A percentile compares a stretch with the other conserved stretches of the same genome.
Evolutionary conservation across 208 protist species (phyloP).

Genomic region (Phytomonas sp.): DNA sequence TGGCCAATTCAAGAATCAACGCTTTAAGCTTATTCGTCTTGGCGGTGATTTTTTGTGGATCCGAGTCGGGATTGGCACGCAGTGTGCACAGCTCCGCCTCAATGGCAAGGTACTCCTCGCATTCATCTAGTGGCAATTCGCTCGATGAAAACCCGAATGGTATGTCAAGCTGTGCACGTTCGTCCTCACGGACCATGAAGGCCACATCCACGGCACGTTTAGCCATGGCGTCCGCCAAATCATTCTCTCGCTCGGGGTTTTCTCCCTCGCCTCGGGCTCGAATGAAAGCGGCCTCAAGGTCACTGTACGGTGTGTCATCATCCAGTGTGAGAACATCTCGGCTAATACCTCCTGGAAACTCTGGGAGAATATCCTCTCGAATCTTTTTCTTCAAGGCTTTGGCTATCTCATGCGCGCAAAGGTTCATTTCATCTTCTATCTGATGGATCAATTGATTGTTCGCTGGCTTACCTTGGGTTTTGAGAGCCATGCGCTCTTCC

Average conservation of each 20-base stretch:
- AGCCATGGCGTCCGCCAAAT: slow-evolving; percentile 52
- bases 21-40: slow-evolving; percentile 33
- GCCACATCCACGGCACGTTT: slow-evolving; percentile 57
- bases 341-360: slow-evolving; percentile 36
- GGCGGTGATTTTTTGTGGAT: slow-evolving; percentile 16
- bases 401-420: slow-evolving; percentile 41
- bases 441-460: slow-evolving; percentile 33
- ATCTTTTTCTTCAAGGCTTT: slow-evolving; percentile 39
- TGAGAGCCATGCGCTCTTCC: slow-evolving; percentile 39
- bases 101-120: slow-evolving; percentile 35
- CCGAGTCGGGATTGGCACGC: slow-evolving; percentile 12
- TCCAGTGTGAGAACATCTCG: slow-evolving; percentile 52
- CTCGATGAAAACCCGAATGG: slow-evolving; percentile 52
- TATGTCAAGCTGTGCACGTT: slow-evolving; percentile 39
- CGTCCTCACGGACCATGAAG: slow-evolving; percentile 46
- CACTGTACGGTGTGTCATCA: slow-evolving; percentile 57
- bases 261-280: slow-evolving; percentile 36
- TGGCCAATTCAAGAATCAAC: slow-evolving; percentile 48
- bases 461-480: slow-evolving; percentile 23
- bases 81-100: slow-evolving; percentile 41
- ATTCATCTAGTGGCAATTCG: slow-evolving; percentile 56
- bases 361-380: slow-evolving; percentile 27
- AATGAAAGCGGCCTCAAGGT: slow-evolving; percentile 59
- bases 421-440: slow-evolving; percentile 62
- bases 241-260: slow-evolving; percentile 32